Evolutionary conservation across 208 protist species (phyloP).

Genomic region (Trypanosoma scelopori): DNA sequence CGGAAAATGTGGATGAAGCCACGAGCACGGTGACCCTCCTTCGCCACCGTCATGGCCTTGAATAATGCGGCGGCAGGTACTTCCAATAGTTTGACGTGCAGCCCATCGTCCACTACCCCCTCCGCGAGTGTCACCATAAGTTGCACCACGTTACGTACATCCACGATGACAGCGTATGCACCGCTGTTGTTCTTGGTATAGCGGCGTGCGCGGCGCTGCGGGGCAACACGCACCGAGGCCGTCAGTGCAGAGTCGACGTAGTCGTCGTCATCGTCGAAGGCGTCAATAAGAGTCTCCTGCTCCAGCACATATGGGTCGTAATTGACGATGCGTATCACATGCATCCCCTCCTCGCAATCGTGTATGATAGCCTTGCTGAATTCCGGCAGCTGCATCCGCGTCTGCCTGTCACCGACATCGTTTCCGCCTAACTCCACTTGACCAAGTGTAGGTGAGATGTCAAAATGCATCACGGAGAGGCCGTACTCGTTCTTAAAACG

Average conservation of each 20-base stretch:
- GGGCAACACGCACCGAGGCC: conserved; percentile 56
- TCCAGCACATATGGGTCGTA: conserved; percentile 90
- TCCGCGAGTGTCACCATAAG: conserved; percentile 88
- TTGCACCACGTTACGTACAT: conserved; percentile 82
- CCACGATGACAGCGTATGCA: conserved; percentile 81
- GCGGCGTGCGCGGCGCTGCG: conserved; percentile 32
- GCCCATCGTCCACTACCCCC: conserved; percentile 61
- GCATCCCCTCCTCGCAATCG: conserved; percentile 71
- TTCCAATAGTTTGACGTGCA: conserved; percentile 72
- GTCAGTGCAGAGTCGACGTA: conserved; percentile 57
- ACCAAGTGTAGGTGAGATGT: conserved; percentile 78
- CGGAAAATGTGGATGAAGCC: conserved; percentile 81
- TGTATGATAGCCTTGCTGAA: conserved; percentile 75
- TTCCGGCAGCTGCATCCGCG: conserved; percentile 78
- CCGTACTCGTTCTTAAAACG: conserved; percentile 87
- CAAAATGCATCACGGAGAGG: conserved; percentile 76
- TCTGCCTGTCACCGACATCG: conserved; percentile 84
- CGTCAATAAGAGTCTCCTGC: conserved; percentile 80
- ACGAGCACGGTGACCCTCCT: conserved; percentile 67
- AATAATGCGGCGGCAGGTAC: conserved; percentile 77
- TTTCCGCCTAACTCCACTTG: conserved; percentile 86
- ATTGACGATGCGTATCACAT: conserved; percentile 85
- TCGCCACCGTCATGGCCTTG: conserved; percentile 76
- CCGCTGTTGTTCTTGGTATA: conserved; percentile 64
- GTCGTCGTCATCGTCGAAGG: conserved; percentile 69